These are phyloP conservation scores for Coemansia guatemalensis DNA, from an alignment of 192 early-diverging fungal genomes.

Conservation along the genomic window DNA sequence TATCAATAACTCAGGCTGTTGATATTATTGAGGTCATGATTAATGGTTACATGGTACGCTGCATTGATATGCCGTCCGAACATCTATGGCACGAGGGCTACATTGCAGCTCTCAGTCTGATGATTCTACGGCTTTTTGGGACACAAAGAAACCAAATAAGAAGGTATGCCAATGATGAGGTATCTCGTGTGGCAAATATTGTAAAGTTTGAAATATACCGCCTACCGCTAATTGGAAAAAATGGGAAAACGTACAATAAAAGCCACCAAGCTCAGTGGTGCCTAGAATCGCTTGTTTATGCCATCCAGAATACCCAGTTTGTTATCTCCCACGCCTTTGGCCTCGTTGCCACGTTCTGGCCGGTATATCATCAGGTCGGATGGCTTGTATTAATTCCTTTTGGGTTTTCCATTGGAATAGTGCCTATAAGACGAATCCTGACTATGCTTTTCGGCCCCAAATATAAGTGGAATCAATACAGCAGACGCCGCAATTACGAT, in stretches of 20 bases:
- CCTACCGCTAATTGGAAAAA: no score
- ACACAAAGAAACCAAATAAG: not conserved
- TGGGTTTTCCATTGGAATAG: not conserved
- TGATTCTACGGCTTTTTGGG: not conserved
- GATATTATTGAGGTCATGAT: not conserved
- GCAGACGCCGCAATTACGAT: slow-evolving; percentile 2
- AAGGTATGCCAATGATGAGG: slow-evolving; percentile 1
- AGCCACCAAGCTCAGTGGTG: no score
- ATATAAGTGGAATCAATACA: slow-evolving; percentile 8
- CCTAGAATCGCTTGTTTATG: not conserved
- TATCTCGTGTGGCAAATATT: not conserved
- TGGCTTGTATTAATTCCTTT: slow-evolving; percentile 26
- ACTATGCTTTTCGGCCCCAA: slow-evolving; percentile 3
- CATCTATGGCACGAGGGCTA: slow-evolving; percentile 24
- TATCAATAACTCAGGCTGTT: slow-evolving; percentile 2
- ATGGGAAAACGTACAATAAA: no score
- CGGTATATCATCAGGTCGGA: slow-evolving; percentile 17
- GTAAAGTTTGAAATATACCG: no score
- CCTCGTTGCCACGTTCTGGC: slow-evolving; percentile 6
- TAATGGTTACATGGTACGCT: slow-evolving; percentile 7
- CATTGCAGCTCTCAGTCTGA: not conserved
- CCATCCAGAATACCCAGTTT: slow-evolving; percentile 5
- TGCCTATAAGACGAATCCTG: slow-evolving; percentile 1
- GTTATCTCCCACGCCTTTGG: slow-evolving; percentile 9
- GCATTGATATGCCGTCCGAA: slow-evolving; percentile 15